phyloP scores from a whole-genome alignment of 2,329 filamentous ascomycete species.

The Xylaria sp. region DNA sequence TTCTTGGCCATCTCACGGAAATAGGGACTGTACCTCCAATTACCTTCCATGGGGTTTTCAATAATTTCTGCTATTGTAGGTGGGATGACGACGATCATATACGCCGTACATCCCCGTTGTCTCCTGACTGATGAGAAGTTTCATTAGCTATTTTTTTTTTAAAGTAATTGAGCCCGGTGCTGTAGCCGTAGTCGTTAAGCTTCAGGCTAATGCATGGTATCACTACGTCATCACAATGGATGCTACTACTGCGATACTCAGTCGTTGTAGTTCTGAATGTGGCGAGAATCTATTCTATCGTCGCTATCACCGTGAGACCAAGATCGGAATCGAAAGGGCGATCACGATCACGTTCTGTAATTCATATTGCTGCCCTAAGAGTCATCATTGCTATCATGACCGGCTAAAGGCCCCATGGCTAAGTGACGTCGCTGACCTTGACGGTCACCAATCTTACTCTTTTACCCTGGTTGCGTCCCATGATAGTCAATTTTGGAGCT shows the following conservation, averaged over 20 bases:
- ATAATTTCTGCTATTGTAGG: too few relatives aligned
- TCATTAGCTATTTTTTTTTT: too few relatives aligned
- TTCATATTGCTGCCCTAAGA: neutral
- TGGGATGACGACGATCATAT: too few relatives aligned
- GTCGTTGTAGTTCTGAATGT: constrained; percentile 18
- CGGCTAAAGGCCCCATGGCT: constrained; percentile 24
- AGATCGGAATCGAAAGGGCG: constrained; percentile 29
- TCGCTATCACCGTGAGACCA: constrained; percentile 35
- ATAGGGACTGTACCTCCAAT: constrained; percentile 33
- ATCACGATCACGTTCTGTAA: constrained; percentile 27
- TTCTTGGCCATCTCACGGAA: constrained; percentile 45
- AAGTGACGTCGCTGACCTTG: constrained; percentile 35
- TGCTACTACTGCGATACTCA: constrained; percentile 26
- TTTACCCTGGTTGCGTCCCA: constrained; percentile 15
- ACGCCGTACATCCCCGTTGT: too few relatives aligned
- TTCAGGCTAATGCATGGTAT: too few relatives aligned
- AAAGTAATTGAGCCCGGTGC: too few relatives aligned
- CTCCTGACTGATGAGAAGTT: too few relatives aligned
- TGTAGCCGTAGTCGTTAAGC: too few relatives aligned
- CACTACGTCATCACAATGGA: constrained; percentile 32
- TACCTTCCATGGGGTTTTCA: too few relatives aligned
- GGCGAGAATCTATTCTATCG: constrained; percentile 31
- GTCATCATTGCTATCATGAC: constrained; percentile 37
- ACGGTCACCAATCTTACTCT: constrained; percentile 18
- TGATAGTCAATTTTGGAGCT: constrained; percentile 32